Evolutionary conservation across 2,329 filamentous ascomycete species (phyloP).

Genomic region (Aspergillus aculeatus): DNA sequence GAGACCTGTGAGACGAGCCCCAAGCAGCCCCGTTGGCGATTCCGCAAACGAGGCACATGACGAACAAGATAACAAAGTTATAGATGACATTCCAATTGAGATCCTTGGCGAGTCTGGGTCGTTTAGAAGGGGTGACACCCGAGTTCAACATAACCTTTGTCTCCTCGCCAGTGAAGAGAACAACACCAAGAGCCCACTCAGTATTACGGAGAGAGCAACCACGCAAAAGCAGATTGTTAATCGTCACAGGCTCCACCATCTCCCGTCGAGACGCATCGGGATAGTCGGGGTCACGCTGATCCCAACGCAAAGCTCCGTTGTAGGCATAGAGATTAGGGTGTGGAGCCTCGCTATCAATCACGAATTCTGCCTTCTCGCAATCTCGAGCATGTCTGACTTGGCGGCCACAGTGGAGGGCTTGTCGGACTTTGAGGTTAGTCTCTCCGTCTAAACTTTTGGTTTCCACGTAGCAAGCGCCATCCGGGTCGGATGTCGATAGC

Average conservation of each 20-base stretch:
- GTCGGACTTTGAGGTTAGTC: constrained; percentile 93
- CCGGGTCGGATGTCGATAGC: constrained; percentile 85
- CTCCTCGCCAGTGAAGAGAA: constrained; percentile 91
- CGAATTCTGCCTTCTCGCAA: constrained; percentile 84
- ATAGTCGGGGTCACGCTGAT: constrained; percentile 66
- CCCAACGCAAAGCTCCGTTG: constrained; percentile 85
- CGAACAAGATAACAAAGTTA: constrained; percentile 86
- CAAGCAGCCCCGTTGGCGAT: constrained; percentile 83
- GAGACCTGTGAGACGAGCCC: constrained; percentile 70
- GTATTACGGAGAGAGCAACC: constrained; percentile 94
- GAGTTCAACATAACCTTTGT: constrained; percentile 99
- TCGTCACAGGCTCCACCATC: constrained; percentile 89
- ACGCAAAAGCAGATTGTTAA: constrained; percentile 92
- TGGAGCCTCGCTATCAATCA: constrained; percentile 84
- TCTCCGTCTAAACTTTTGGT: constrained; percentile 98
- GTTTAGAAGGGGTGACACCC: constrained; percentile 91
- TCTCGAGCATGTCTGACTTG: constrained; percentile 83
- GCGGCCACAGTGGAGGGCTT: constrained; percentile 81
- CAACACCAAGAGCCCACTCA: constrained; percentile 90
- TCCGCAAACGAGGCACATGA: constrained; percentile 84
- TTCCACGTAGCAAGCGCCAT: constrained; percentile 95
- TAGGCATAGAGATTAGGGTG: constrained; percentile 96
- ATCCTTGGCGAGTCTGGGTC: constrained; percentile 84
- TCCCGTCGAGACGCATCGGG: constrained; percentile 63
- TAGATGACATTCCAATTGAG: constrained; percentile 97